Evolutionary conservation across 2,329 filamentous ascomycete species (phyloP), one percentile per base, ranked within the genome.

Genomic region (Polychaeton citri): DNA sequence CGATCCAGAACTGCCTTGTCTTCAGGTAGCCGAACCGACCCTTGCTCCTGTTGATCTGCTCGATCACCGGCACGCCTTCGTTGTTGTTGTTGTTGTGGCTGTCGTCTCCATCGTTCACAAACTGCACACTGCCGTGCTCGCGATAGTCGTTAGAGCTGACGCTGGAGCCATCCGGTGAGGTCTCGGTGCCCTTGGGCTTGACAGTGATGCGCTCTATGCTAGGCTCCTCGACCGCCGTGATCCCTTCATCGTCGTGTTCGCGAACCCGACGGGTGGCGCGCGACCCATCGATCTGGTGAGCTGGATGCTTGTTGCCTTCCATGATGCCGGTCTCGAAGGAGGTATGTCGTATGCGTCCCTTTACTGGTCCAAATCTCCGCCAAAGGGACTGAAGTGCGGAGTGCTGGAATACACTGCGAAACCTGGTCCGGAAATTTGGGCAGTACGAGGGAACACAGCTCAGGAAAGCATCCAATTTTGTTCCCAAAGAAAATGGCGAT

Each of bases 1-100:
- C 76, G 47, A 84, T 65, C 74, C 85, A 96, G 57, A 98, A 96
- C 55, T 95, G 83, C 52, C 70, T 70, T 8, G 87, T 94, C 48
- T 69, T 71, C 43, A 96, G 67, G 62, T 90, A 96, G 30, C 79
- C 64, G 46, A 78, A 71, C 45, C 64, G 68, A 4, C 64, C 62
- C 39, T 59, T 61, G 31, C 47, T 59, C 39, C 53, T 43, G 38
- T 68, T 66, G 36, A 59, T 44, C 35, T 55, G 49, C 19, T 60
- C 59, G 7, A 62, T 49, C 24, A 57, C 57, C 30, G 62, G 61
- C 12, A 55, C 24, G 12, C 7, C 59, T 6, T 53, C 43, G 17
- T 51, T 49, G 28, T 50, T 43, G 17, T 46, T 39, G 32, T 31
- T 37, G 17, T 38, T 41, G 12, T 50, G 43, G 21, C 42, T 33